Base-by-base conservation (phyloP, 345 rosid species). In the Citrus mangshanensis region DNA sequence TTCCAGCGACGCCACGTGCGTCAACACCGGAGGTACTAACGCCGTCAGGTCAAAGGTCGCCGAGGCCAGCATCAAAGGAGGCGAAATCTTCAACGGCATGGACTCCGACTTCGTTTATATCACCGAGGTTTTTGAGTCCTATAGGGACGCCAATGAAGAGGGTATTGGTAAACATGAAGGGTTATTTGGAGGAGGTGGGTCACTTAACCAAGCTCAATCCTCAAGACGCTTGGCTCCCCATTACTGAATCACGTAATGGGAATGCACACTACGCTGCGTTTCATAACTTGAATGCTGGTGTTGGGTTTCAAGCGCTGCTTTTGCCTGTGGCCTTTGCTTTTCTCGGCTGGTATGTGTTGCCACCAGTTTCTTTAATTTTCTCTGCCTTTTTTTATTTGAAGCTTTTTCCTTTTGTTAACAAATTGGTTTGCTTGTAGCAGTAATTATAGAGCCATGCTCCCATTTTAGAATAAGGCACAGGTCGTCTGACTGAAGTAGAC, bases 111-210 rank as follows among this genome's bases (percentile, higher is more conserved):
- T 95, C 99, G 49, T 93, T 95, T 79, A 95, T 95, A 78, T 95
- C 99, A 0, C 99, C 99, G 56, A 67, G 98, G 88, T 95, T 95
- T 74, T 78, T 95, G 89, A 92, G 97, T 68, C 99, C 99, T 6
- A 93, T 95, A 46, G 98, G 99, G 42, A 95, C 99, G 28, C 99
- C 99, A 7, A 93, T 95, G 99, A 95, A 93, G 91, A 90, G 98
- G 82, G 99, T 91, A 68, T 80, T 95, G 79, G 84, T 91, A 8
- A 95, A 93, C 84, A 95, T 95, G 99, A 95, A 95, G 79, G 90
- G 98, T 0, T 95, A 95, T 81, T 71, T 95, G 34, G 99, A 95
- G 83, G 99, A 95, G 73, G 89, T 95, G 35, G 99, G 99, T 54
- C 99, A 95, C 60, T 87, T 95, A 30, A 95, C 99, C 6, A 95